Base-by-base conservation (phyloP, 305 asterid species). In the Fraxinus xanthoxyloides region DNA sequence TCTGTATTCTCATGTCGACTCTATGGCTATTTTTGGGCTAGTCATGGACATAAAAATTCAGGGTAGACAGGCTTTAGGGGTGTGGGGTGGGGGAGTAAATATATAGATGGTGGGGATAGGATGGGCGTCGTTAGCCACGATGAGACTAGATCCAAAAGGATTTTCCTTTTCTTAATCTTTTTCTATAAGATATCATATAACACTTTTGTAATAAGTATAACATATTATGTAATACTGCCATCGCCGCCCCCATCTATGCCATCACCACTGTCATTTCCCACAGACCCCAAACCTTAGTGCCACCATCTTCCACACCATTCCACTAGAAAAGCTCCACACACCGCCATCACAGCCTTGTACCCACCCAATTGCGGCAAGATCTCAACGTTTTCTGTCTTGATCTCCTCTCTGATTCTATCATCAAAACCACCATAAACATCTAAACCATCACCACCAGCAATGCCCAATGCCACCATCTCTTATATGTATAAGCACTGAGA, bases 1-100 rank as follows among this genome's bases (percentile, higher is more conserved):
- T 88, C 76, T 92, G 86, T 84, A 91, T 89, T 84, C 94, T 90
- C 94, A 91, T 90, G 89, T 82, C 84, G 83, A 81, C 9, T 3
- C 35, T 28, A 32, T 28, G 74, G 21, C 19, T 12, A 12, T 28
- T 67, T 28, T 12, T 17, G 40, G 21, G 36, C 7, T 26, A 63
- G 34, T 63, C 34, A 31, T 4, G 72, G 72, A 34, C 72, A 63
- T 36, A 36, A 36, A 36, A 36, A 36, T 2, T 36, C 43, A 36
- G 10, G 43, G 43, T 36, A 36, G 43, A 36, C 8, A 36, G 43
- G 9, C 43, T 36, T 36, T 36, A 63, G 54, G 0, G 48, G 83
- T 31, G 34, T 30, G 59, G 13, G n/a, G 38, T 13, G 24, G 69
- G 23, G 72, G 12, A 0, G 24, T 21, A 61, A 21, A 56, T 56